Percentiles rank a stretch among this genome's conserved stretches.
phyloP scores from a whole-genome alignment of 73 alveolate genomes.

The Paramecium tetraurelia region DNA sequence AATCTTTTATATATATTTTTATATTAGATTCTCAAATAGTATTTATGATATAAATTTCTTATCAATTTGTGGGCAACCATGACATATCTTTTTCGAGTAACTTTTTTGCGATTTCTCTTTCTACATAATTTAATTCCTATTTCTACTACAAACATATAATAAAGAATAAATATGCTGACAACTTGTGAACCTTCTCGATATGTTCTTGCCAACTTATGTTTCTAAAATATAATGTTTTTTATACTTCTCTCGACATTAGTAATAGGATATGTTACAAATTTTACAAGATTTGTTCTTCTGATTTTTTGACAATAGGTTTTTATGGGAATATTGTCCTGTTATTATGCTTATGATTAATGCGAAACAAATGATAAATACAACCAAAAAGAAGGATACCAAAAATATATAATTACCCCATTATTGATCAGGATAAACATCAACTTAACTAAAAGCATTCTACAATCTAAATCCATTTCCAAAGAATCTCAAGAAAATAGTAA shows the following conservation, averaged over 20 bases:
- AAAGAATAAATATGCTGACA: not conserved
- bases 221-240: not conserved
- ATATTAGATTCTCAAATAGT: not conserved
- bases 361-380: not conserved
- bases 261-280: not conserved
- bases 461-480: conserved; percentile 1
- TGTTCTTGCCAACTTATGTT: conserved; percentile 30
- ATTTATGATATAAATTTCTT: not conserved
- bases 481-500: not conserved
- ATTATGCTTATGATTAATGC: not conserved
- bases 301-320: not conserved
- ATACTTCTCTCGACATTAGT: not conserved
- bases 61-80: conserved; percentile 14
- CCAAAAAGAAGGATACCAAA: not conserved
- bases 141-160: not conserved
- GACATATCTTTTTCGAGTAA: not conserved
- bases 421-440: not conserved
- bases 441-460: not conserved
- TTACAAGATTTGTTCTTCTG: not conserved
- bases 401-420: conserved; percentile 36
- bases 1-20: no score
- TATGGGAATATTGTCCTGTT: not conserved
- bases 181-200: not conserved
- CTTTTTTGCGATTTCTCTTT: conserved; percentile 9
- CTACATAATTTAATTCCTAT: not conserved